Evolutionary conservation across 2,329 filamentous ascomycete species (phyloP), one percentile per base, ranked within the genome.

Genomic region (Epichloe festucae): DNA sequence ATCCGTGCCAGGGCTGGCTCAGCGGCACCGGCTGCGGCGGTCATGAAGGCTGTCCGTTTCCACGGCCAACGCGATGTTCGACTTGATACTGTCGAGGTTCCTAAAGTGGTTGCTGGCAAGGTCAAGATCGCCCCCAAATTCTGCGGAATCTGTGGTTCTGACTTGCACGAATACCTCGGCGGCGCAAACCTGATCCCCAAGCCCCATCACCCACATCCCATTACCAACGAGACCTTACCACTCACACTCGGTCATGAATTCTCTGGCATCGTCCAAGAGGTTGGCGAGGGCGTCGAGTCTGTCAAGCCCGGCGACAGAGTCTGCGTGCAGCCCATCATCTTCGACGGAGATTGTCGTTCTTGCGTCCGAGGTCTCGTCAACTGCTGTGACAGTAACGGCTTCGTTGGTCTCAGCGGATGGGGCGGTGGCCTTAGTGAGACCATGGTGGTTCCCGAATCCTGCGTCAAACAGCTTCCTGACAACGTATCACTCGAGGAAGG

Each of bases 201-300:
- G 1, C 76, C 78, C 3, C 39, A 50, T 10, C 41, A 54, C 40
- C 77, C 79, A 1, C 81, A 85, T 58, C 73, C 73, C 2, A 63
- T 84, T 21, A 84, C 80, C 0, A 68, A 73, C 35, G 77, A 78
- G 52, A 70, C 67, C 1, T 70, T 79, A 38, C 82, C 81, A 3
- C 70, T 84, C 10, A 80, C 73, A 0, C 68, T 85, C 10, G 82
- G 82, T 27, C 82, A 85, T 59, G 82, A 85, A 60, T 81, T 85
- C 63, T 77, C 73, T 3, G 82, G 81, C 11, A 72, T 73, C 2
- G 68, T 85, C 35, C 70, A 73, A 11, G 77, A 82, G 56, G 65
- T 84, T n/a, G 81, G 81, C 0, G 59, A 67, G 0, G 70, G 66
- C 1, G 73, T 80, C 2, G 63, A 59, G 0, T 61, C 62, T 10